Conservation (phyloP, 495 filamentous ascomycete species). For the Chaetomium cochliodes region DNA sequence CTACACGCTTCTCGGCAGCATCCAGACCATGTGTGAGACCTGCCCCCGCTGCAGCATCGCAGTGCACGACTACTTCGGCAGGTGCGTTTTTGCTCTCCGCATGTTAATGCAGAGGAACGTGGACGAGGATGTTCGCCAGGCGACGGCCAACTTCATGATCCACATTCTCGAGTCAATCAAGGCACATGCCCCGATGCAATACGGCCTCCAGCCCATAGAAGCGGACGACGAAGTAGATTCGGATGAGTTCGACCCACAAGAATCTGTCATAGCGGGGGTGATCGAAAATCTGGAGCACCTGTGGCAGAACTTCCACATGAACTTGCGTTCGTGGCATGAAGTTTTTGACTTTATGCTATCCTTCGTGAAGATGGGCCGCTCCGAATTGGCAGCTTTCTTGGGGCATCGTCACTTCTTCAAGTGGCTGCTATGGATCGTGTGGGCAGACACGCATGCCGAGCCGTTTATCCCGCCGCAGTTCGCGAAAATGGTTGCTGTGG, state of each 20-base stretch:
- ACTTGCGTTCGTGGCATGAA: conserved; percentile 71
- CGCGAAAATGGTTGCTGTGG: conserved; percentile 39
- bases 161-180: conserved; percentile 54
- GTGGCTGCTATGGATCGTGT: conserved; percentile 60
- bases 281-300: conserved; percentile 53
- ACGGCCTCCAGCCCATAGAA: conserved; percentile 32
- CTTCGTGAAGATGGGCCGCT: conserved; percentile 57
- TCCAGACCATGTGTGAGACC: conserved; percentile 53
- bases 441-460: conserved; percentile 54
- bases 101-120: conserved; percentile 67
- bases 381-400: conserved; percentile 56
- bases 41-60: conserved; percentile 58
- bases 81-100: conserved; percentile 56
- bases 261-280: conserved; percentile 36
- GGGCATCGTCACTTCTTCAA: conserved; percentile 52
- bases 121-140: conserved; percentile 59
- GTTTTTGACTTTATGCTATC: conserved; percentile 68
- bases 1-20: conserved; percentile 51
- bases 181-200: conserved; percentile 41
- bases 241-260: conserved; percentile 36
- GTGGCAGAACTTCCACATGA: conserved; percentile 53
- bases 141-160: conserved; percentile 56
- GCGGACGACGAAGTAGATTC: conserved; percentile 31
- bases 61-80: conserved; percentile 62
- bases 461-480: conserved; percentile 41